These are phyloP conservation scores for Ogataea trehaloabstinens DNA, from an alignment of 805 yeast species.

Conservation along the genomic window DNA sequence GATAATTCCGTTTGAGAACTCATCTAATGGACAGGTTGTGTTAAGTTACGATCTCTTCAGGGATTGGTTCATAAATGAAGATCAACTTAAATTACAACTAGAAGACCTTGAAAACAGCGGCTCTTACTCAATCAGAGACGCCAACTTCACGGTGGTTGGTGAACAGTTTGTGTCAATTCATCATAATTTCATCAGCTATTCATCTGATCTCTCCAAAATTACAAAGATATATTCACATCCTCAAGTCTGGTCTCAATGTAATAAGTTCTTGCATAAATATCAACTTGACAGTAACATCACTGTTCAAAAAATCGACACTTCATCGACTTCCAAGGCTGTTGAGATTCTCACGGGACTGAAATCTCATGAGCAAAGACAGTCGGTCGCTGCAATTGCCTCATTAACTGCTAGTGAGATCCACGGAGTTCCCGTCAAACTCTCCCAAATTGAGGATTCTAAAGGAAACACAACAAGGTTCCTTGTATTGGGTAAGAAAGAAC, in stretches of 20 bases:
- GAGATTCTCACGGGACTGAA: slow-evolving; percentile 46
- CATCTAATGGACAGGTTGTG: slow-evolving; percentile 92
- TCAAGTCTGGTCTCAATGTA: slow-evolving; percentile 96
- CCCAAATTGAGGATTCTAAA: slow-evolving; percentile 65
- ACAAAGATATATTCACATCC: slow-evolving; percentile 82
- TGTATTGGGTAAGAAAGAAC: slow-evolving; percentile 47
- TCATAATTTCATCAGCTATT: slow-evolving; percentile 64
- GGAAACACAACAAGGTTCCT: slow-evolving; percentile 87
- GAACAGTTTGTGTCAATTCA: slow-evolving; percentile 82
- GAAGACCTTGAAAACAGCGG: slow-evolving; percentile 10
- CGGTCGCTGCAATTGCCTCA: slow-evolving; percentile 73
- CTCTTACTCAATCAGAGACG: slow-evolving; percentile 17
- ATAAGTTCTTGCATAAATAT: slow-evolving; percentile 46
- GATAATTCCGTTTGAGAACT: slow-evolving; percentile 89
- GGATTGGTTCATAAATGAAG: slow-evolving; percentile 48
- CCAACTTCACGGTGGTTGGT: slow-evolving; percentile 55
- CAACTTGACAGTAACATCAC: slow-evolving; percentile 31
- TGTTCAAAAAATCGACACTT: slow-evolving; percentile 58
- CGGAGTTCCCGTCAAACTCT: slow-evolving; percentile 50
- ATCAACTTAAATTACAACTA: slow-evolving; percentile 10
- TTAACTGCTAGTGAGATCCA: slow-evolving; percentile 61
- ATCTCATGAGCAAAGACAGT: slow-evolving; percentile 30
- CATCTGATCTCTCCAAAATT: slow-evolving; percentile 44
- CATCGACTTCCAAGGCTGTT: slow-evolving; percentile 87
- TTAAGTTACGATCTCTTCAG: slow-evolving; percentile 79